Percentiles rank a stretch among this genome's conserved stretches.
Evolutionary conservation across 768 basidiomycete species (phyloP).

Genomic region (Gymnopilus dilepis): DNA sequence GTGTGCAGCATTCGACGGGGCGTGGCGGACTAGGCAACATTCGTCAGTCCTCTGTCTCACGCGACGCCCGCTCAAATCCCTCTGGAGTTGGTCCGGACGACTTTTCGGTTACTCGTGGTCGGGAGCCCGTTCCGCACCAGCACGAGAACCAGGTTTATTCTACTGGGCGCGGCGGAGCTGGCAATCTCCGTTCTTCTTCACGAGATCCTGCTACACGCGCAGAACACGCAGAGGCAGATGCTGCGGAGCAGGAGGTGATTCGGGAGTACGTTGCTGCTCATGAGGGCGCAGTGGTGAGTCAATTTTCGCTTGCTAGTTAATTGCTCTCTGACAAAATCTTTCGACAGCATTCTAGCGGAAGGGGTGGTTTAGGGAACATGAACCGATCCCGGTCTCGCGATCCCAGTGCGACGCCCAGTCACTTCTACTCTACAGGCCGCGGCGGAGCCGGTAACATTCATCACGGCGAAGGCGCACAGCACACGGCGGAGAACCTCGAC

Average conservation of each 20-base stretch:
- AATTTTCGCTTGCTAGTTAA: not conserved
- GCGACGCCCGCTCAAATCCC: constrained; percentile 49
- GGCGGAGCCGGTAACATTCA: constrained; percentile 71
- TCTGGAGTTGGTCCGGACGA: constrained; percentile 56
- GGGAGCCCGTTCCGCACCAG: constrained; percentile 51
- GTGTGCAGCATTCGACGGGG: constrained; percentile 66
- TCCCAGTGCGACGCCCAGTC: constrained; percentile 20
- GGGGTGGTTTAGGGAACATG: constrained; percentile 72
- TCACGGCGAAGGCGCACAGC: constrained; percentile 26
- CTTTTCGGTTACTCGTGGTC: constrained; percentile 62
- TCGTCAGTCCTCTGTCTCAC: constrained; percentile 49
- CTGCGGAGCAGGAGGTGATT: constrained; percentile 51
- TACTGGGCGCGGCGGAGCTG: constrained; percentile 81
- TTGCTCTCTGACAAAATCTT: constrained; percentile 34
- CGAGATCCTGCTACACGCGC: constrained; percentile 43
- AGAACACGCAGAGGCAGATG: constrained; percentile 25
- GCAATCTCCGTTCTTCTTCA: constrained; percentile 84
- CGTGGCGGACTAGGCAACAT: constrained; percentile 79
- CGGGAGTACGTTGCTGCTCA: constrained; percentile 36
- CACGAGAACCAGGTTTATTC: constrained; percentile 47
- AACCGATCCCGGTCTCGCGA: constrained; percentile 41
- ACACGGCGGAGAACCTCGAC: constrained; percentile 28
- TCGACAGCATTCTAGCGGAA: constrained; percentile 51
- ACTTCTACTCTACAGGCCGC: constrained; percentile 56
- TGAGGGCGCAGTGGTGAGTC: constrained; percentile 41